These are phyloP conservation scores for Parathielavia appendiculata DNA, from an alignment of 495 filamentous ascomycete genomes.

Conservation along the genomic window DNA sequence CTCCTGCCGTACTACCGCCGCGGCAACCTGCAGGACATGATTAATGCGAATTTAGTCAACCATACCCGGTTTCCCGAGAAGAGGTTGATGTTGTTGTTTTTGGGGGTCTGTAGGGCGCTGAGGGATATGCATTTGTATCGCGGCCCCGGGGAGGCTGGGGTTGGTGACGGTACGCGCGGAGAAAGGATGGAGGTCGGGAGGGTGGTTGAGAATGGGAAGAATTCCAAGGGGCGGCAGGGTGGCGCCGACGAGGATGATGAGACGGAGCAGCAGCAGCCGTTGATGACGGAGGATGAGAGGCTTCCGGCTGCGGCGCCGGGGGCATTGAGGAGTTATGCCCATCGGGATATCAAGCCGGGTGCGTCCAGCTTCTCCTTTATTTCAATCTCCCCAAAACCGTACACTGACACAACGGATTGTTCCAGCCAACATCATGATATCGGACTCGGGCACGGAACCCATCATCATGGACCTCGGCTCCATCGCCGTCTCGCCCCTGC, in stretches of 20 bases:
- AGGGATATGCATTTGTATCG: conserved; percentile 87
- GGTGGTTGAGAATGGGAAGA: conserved; percentile 43
- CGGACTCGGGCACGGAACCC: conserved; percentile 75
- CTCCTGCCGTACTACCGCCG: conserved; percentile 89
- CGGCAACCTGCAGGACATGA: conserved; percentile 94
- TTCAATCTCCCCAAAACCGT: neutral
- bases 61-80: conserved; percentile 88
- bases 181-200: conserved; percentile 18
- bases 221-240: conserved; percentile 54
- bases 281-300: conserved; percentile 81
- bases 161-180: conserved; percentile 1
- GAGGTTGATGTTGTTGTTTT: conserved; percentile 79
- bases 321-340: conserved; percentile 75
- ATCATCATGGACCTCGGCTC: conserved; percentile 99
- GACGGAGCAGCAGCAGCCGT: conserved; percentile 65
- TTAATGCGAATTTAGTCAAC: conserved; percentile 98
- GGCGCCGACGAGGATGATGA: conserved; percentile 60
- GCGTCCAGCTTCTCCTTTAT: conserved; percentile 17
- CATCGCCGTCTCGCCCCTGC: conserved; percentile 77
- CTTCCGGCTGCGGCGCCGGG: conserved; percentile 61
- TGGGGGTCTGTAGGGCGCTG: conserved; percentile 85
- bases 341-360: conserved; percentile 97
- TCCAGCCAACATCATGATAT: conserved; percentile 85
- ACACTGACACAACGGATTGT: conserved; percentile 1
- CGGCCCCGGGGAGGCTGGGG: conserved; percentile 37